phyloP scores from a whole-genome alignment of 805 yeast genomes.

The Torulaspora quercuum region DNA sequence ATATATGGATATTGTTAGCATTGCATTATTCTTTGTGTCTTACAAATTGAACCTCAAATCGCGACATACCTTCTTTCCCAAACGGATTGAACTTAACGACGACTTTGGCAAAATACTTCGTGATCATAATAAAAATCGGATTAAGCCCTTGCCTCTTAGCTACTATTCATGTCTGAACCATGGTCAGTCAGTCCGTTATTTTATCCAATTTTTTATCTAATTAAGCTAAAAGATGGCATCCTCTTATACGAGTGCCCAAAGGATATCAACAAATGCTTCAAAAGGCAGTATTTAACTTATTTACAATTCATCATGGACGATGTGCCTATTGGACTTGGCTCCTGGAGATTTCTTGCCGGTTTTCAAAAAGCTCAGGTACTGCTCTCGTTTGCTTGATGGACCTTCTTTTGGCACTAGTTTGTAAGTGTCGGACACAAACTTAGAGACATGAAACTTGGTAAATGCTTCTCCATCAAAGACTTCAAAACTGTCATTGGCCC shows the following conservation, averaged over 20 bases:
- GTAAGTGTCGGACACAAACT: conserved; percentile 21
- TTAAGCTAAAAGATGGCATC: no score
- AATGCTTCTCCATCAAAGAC: conserved; percentile 23
- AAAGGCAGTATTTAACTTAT: background rate
- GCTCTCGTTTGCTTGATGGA: conserved; percentile 30
- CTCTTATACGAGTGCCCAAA: no score
- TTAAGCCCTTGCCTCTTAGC: no score
- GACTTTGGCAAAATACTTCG: conserved; percentile 80
- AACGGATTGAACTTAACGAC: conserved; percentile 77
- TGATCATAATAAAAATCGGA: conserved; percentile 75
- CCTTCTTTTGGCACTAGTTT: conserved; percentile 33
- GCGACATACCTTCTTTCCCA: conserved; percentile 52
- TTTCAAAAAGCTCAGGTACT: conserved; percentile 22
- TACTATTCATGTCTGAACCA: no score
- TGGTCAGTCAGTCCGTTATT: no score
- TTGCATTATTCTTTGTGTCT: no score
- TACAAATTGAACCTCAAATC: background rate
- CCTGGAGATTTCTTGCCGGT: conserved; percentile 18
- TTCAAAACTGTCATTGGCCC: conserved; percentile 18
- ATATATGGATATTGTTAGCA: background rate
- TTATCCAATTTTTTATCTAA: no score
- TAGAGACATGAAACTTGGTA: conserved; percentile 25
- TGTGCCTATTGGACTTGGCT: conserved; percentile 11
- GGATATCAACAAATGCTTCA: no score
- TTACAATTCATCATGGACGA: conserved; percentile 23